Conservation (phyloP, 352 stramenopile species). For the Globisporangium canariense region DNA sequence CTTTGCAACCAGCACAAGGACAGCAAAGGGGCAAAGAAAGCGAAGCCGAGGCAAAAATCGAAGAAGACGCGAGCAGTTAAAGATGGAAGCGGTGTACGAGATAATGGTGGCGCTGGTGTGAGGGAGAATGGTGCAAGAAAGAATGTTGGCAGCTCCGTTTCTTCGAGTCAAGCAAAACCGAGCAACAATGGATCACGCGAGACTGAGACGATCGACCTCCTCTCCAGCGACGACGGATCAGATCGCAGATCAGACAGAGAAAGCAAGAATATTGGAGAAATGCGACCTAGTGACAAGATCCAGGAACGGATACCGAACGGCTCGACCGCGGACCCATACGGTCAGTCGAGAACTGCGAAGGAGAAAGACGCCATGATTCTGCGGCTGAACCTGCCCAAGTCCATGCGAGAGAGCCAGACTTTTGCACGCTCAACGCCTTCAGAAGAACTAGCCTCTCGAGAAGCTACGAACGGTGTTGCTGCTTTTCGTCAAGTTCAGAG, state of each 20-base stretch:
- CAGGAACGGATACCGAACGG: not conserved
- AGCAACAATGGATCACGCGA: conserved; percentile 1
- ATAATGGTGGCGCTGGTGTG: not conserved
- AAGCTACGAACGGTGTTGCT: not conserved
- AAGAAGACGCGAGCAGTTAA: conserved; percentile 23
- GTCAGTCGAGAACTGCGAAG: not conserved
- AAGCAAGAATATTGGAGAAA: not conserved
- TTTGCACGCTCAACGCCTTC: not conserved
- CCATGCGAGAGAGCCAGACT: not conserved
- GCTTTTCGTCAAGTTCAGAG: not conserved
- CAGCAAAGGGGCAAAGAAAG: conserved; percentile 20
- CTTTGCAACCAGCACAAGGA: conserved; percentile 11
- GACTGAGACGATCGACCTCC: conserved; percentile 24
- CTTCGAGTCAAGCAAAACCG: not conserved
- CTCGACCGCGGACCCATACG: not conserved
- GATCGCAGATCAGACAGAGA: not conserved
- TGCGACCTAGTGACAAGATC: not conserved
- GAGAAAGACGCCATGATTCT: not conserved
- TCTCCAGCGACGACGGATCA: conserved; percentile 27
- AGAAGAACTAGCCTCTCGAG: not conserved
- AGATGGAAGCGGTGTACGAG: not conserved
- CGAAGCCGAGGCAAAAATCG: conserved; percentile 7
- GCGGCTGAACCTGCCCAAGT: conserved; percentile 2
- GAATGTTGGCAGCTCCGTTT: too few relatives aligned
- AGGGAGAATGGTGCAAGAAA: not conserved